Evolutionary conservation across 2,329 filamentous ascomycete genomes (phyloP).

Genomic region (Claviceps pazoutovae): DNA sequence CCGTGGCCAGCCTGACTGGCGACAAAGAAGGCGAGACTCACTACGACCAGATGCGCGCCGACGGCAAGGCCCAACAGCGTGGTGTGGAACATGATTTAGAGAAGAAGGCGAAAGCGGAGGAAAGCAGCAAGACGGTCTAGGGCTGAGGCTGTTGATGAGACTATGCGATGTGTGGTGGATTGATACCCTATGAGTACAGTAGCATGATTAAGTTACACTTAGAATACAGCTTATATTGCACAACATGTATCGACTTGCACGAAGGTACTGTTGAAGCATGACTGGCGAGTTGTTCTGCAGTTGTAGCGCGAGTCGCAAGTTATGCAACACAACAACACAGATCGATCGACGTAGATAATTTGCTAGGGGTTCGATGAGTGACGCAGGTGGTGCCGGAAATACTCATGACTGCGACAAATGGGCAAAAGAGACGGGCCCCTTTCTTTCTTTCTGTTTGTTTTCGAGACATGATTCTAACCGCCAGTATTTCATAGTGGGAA

Average conservation of each 20-base stretch:
- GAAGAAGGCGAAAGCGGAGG: constrained; percentile 48
- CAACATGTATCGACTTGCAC: background rate
- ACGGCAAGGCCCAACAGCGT: constrained; percentile 72
- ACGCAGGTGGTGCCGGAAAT: no score
- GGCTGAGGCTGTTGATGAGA: background rate
- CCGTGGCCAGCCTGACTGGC: constrained; percentile 59
- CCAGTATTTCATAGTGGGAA: no score
- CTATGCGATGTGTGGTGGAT: background rate
- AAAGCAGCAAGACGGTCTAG: constrained; percentile 4
- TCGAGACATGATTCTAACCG: no score
- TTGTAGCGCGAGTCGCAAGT: no score
- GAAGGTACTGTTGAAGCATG: background rate
- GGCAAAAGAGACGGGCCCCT: no score
- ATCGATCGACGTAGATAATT: no score
- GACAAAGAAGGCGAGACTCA: constrained; percentile 50
- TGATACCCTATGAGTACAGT: constrained; percentile 7
- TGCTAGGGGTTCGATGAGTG: no score
- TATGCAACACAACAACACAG: no score
- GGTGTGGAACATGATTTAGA: constrained; percentile 70
- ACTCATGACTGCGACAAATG: no score
- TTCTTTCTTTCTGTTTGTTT: no score
- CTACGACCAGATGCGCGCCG: constrained; percentile 58
- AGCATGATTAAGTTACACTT: constrained; percentile 4
- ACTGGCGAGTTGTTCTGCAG: no score
- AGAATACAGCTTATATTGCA: background rate